Evolutionary conservation across 169 alveolate genomes (phyloP).

Genomic region (Cyclospora cayetanensis): DNA sequence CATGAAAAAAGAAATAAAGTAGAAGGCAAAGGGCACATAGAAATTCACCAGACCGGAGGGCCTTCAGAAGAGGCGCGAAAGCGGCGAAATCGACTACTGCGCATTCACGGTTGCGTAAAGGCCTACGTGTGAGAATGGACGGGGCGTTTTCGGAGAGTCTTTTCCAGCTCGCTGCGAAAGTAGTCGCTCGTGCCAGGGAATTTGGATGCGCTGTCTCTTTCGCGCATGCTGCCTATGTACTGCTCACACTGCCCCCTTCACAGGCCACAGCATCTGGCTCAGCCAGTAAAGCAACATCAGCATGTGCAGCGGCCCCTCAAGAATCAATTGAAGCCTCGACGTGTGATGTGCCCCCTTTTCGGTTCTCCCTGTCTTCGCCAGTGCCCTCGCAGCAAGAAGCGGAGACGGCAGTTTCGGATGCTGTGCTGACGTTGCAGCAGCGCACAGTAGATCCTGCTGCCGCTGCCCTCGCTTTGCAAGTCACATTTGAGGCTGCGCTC

Average conservation of each 20-base stretch:
- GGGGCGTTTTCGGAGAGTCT: not conserved
- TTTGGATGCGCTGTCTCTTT: not conserved
- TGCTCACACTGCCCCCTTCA: conserved; percentile 18
- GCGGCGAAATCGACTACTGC: too few relatives aligned
- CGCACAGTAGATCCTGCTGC: not conserved
- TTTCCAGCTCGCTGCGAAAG: not conserved
- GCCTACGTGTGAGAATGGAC: not conserved
- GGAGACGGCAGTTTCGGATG: conserved; percentile 10
- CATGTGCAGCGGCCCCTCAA: not conserved
- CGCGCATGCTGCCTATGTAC: not conserved
- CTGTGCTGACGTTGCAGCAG: not conserved
- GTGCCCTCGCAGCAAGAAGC: not conserved
- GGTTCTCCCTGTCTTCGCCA: not conserved
- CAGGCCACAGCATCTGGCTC: not conserved
- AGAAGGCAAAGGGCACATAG: too few relatives aligned
- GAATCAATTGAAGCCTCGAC: not conserved
- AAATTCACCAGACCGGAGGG: too few relatives aligned
- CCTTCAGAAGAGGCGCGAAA: too few relatives aligned
- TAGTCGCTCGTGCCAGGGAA: not conserved
- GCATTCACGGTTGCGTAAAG: too few relatives aligned
- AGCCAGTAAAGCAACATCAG: not conserved
- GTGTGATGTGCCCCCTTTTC: too few relatives aligned
- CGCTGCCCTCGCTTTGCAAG: not conserved
- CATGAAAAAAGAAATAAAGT: too few relatives aligned
- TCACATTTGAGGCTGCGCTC: conserved; percentile 4